phyloP scores from a whole-genome alignment of 2,329 filamentous ascomycete species.

The Hymenotorrendiella dingleyae region DNA sequence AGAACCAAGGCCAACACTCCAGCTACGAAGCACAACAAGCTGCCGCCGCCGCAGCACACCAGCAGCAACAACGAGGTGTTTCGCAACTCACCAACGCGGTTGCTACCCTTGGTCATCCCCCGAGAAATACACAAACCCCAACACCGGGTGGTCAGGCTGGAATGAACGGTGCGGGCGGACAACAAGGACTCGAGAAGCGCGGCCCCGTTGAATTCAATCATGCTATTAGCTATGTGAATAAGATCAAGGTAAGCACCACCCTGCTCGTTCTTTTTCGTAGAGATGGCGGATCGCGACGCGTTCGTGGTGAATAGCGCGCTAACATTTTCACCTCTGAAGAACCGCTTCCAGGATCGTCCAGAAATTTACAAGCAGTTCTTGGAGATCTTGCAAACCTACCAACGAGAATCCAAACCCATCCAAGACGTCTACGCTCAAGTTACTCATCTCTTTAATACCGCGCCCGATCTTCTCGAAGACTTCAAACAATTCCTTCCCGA shows the following conservation, averaged over 20 bases:
- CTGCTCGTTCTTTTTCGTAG: background rate
- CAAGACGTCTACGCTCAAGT: slow-evolving; percentile 98
- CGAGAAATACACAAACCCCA: slow-evolving; percentile 52
- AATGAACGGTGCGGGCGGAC: slow-evolving; percentile 55
- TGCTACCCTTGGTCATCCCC: slow-evolving; percentile 34
- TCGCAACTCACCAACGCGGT: slow-evolving; percentile 61
- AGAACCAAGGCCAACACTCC: slow-evolving; percentile 33
- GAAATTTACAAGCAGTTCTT: slow-evolving; percentile 99
- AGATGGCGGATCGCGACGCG: background rate
- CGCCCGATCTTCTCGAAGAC: slow-evolving; percentile 91
- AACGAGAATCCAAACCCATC: slow-evolving; percentile 95
- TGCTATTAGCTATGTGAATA: slow-evolving; percentile 98
- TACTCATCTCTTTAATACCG: slow-evolving; percentile 85
- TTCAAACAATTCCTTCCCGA: slow-evolving; percentile 98
- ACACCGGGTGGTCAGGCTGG: slow-evolving; percentile 51
- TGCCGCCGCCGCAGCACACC: slow-evolving; percentile 38
- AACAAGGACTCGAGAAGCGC: slow-evolving; percentile 70
- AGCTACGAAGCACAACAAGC: slow-evolving; percentile 37
- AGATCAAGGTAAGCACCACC: slow-evolving; percentile 73
- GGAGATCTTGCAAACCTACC: slow-evolving; percentile 96
- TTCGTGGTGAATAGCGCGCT: no score
- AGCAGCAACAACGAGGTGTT: slow-evolving; percentile 60
- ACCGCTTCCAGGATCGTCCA: slow-evolving; percentile 91
- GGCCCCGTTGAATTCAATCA: slow-evolving; percentile 98
- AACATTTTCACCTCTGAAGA: no score